Evolutionary conservation across 768 basidiomycete species (phyloP).

Genomic region (Calocybe gangraenosa): DNA sequence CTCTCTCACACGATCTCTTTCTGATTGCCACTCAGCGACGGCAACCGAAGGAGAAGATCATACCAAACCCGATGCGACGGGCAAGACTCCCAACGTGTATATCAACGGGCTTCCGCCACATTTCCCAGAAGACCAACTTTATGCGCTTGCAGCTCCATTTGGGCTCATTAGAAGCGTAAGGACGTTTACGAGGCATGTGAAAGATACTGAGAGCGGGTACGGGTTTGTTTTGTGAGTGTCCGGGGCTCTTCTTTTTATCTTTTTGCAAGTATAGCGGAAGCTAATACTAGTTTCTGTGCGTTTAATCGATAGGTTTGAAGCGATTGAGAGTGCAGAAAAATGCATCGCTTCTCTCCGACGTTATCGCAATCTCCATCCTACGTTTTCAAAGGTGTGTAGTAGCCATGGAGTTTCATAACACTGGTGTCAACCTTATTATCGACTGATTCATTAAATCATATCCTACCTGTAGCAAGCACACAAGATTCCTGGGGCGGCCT

Average conservation of each 20-base stretch:
- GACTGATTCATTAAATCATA: too few species aligned
- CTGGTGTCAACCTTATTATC: too few species aligned
- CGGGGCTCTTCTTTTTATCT: neutral
- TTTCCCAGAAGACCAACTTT: constrained; percentile 76
- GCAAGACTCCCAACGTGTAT: constrained; percentile 76
- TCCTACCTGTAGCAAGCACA: constrained; percentile 47
- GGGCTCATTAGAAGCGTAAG: constrained; percentile 74
- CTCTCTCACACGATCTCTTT: too few species aligned
- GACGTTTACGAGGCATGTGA: constrained; percentile 80
- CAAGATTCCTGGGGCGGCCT: constrained; percentile 71
- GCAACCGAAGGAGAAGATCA: too few species aligned
- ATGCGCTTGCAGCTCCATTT: constrained; percentile 66
- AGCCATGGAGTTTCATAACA: too few species aligned
- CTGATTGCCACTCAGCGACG: too few species aligned
- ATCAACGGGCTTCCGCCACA: constrained; percentile 86
- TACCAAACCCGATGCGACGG: neutral
- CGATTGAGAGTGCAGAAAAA: constrained; percentile 61
- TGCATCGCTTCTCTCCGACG: constrained; percentile 70
- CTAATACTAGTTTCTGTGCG: constrained; percentile 3
- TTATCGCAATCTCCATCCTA: constrained; percentile 78
- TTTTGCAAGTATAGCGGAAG: neutral
- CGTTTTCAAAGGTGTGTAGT: constrained; percentile 71
- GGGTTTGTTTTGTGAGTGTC: constrained; percentile 70
- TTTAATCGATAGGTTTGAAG: constrained; percentile 49
- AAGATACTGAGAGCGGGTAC: constrained; percentile 69